Evolutionary conservation across 768 basidiomycete genomes (phyloP).

Genomic region (Gymnopilus dilepis): DNA sequence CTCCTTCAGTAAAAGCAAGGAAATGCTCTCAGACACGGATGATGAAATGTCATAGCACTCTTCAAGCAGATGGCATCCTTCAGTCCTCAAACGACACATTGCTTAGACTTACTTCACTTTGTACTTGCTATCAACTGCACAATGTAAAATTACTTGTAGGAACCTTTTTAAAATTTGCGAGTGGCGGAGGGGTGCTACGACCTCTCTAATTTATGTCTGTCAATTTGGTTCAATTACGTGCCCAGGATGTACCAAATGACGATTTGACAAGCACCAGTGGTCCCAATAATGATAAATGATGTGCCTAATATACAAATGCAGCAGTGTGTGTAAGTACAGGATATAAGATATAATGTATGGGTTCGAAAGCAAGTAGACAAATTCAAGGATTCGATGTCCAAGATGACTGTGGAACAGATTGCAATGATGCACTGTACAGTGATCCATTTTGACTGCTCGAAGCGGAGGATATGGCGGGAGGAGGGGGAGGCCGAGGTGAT

Average conservation of each 20-base stretch:
- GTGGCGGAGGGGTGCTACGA: too few species aligned
- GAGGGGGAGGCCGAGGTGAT: conserved; percentile 36
- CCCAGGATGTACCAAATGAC: neutral
- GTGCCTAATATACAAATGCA: conserved; percentile 41
- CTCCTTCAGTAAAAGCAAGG: conserved; percentile 82
- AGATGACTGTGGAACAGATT: conserved; percentile 38
- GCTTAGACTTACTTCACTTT: neutral
- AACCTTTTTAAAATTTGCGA: neutral
- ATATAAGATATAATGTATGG: conserved; percentile 29
- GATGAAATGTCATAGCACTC: conserved; percentile 72
- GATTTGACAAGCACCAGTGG: neutral
- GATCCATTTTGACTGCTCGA: conserved; percentile 46
- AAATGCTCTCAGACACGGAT: conserved; percentile 85
- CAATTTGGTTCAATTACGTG: neutral
- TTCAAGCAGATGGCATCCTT: neutral
- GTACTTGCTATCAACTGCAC: neutral
- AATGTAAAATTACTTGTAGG: conserved; percentile 1
- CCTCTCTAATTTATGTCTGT: neutral
- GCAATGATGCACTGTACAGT: conserved; percentile 37
- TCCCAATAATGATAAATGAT: conserved; percentile 32
- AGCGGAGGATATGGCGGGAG: conserved; percentile 35
- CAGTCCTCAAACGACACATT: neutral
- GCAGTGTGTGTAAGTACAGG: conserved; percentile 32
- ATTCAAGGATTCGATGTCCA: conserved; percentile 29
- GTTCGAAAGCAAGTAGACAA: conserved; percentile 8